Conservation (phyloP, 768 basidiomycete species). For the Hortiboletus campestris region DNA sequence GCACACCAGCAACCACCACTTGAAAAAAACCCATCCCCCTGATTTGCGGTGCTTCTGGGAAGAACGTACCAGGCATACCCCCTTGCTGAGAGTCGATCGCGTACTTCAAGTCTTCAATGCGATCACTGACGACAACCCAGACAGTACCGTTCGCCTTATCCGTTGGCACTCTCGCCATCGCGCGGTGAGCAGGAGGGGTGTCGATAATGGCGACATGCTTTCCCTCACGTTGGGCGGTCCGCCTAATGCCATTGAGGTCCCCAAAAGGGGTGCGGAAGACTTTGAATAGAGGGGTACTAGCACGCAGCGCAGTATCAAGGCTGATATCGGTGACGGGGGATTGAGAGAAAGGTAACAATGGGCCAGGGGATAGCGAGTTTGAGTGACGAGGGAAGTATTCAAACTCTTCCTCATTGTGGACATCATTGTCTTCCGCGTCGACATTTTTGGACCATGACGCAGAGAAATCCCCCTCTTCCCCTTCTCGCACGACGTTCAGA, state of each 20-base stretch:
- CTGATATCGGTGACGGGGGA: slow-evolving; percentile 23
- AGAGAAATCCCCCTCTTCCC: slow-evolving; percentile 4
- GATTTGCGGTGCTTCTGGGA: slow-evolving; percentile 16
- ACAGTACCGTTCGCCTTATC: slow-evolving; percentile 21
- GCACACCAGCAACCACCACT: slow-evolving; percentile 30
- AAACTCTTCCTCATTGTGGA: slow-evolving; percentile 4
- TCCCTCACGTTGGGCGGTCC: slow-evolving; percentile 30
- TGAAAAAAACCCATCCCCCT: slow-evolving; percentile 31
- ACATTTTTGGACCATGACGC: slow-evolving; percentile 8
- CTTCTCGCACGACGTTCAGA: slow-evolving; percentile 7
- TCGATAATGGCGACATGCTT: slow-evolving; percentile 31
- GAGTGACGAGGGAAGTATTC: slow-evolving; percentile 15
- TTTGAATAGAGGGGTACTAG: slow-evolving; percentile 34
- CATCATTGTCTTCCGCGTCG: slow-evolving; percentile 9
- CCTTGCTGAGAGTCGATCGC: slow-evolving; percentile 32
- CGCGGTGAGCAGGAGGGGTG: slow-evolving; percentile 27
- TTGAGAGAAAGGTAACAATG: slow-evolving; percentile 29
- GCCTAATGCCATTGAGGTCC: slow-evolving; percentile 26
- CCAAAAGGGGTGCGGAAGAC: slow-evolving; percentile 32
- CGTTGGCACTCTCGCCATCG: slow-evolving; percentile 16
- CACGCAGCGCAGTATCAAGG: slow-evolving; percentile 25
- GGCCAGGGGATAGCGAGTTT: slow-evolving; percentile 23
- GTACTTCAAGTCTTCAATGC: slow-evolving; percentile 32
- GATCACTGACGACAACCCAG: slow-evolving; percentile 34
- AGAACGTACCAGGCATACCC: slow-evolving; percentile 32